Evolutionary conservation across 2,329 filamentous ascomycete species (phyloP).

Genomic region (Rutstroemia sp.): DNA sequence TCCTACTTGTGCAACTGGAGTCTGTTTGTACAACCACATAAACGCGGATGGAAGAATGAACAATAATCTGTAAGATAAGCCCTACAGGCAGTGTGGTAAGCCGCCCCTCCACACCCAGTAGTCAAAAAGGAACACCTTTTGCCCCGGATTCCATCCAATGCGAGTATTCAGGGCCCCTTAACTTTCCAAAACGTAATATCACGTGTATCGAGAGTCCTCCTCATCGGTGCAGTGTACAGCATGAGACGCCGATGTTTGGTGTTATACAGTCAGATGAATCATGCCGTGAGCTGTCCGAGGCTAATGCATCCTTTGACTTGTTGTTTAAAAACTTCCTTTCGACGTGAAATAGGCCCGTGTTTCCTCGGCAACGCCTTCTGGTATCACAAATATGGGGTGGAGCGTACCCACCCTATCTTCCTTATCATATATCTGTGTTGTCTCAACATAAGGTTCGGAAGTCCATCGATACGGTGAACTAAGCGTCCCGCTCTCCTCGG

Average conservation of each 20-base stretch:
- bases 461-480: slow-evolving; percentile 33
- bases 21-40: not conserved
- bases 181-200: not conserved
- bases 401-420: slow-evolving; percentile 61
- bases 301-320: slow-evolving; percentile 1
- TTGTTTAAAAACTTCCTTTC: slow-evolving; percentile 23
- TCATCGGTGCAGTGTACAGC: not conserved
- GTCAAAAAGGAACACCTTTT: not conserved
- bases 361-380: slow-evolving; percentile 43
- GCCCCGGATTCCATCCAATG: not conserved
- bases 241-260: not conserved
- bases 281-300: not conserved
- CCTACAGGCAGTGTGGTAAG: not conserved
- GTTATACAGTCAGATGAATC: not conserved
- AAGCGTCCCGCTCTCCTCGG: slow-evolving; percentile 27
- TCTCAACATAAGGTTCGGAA: slow-evolving; percentile 38
- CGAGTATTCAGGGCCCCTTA: no score
- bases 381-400: slow-evolving; percentile 82
- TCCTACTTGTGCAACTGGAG: not conserved
- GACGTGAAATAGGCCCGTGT: slow-evolving; percentile 25
- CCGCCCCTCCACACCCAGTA: not conserved
- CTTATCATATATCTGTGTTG: slow-evolving; percentile 60
- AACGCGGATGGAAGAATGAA: not conserved
- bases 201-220: not conserved
- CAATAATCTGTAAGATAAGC: not conserved